Evolutionary conservation across 129 eudicot species (phyloP), one percentile per base, ranked within the genome.

Genomic region (Centrapalus pauciflorus): DNA sequence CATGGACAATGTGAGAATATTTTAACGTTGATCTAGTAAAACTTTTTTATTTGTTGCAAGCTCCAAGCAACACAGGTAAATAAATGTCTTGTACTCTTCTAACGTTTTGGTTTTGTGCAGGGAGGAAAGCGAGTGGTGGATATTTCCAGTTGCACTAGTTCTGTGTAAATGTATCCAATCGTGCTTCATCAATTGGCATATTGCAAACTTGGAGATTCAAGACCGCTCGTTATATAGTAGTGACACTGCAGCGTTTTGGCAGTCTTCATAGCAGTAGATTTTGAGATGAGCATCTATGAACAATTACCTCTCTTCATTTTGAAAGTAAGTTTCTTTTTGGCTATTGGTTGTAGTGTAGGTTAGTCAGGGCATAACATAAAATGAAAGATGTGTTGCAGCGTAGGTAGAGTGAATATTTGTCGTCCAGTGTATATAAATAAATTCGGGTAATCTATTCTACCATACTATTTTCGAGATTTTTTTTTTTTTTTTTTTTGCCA

Each of bases 81-180:
- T n/a, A n/a, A n/a, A n/a, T n/a, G n/a, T n/a, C n/a, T n/a, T n/a
- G n/a, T n/a, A n/a, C n/a, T n/a, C n/a, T n/a, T n/a, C n/a, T 38
- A 6, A 71, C 40, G 5, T 43, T 52, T 57, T 57, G 29, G 30
- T 74, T 38, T 69, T 74, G 72, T 80, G 82, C 88, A 94, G 99
- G 95, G 99, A 89, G 69, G 99, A 94, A 84, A 94, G 87, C 57
- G 99, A 89, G 73, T 94, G 97, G 99, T 94, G 99, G 99, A 90
- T 94, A 14, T 89, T 94, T 67, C 99, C 99, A 0, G 83, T 73
- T 62, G 95, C 88, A 37, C 82, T 89, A 34, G 80, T 87, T 61
- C 49, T 94, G 62, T 94, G 95, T 89, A 94, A 89, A 89, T 82
- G 88, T 71, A 77, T 86, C 67, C 99, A 94, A 32, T 86, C 95